Evolutionary conservation across 1,284 basidiomycete genomes (phyloP).

Genomic region (Trametes versicolor): DNA sequence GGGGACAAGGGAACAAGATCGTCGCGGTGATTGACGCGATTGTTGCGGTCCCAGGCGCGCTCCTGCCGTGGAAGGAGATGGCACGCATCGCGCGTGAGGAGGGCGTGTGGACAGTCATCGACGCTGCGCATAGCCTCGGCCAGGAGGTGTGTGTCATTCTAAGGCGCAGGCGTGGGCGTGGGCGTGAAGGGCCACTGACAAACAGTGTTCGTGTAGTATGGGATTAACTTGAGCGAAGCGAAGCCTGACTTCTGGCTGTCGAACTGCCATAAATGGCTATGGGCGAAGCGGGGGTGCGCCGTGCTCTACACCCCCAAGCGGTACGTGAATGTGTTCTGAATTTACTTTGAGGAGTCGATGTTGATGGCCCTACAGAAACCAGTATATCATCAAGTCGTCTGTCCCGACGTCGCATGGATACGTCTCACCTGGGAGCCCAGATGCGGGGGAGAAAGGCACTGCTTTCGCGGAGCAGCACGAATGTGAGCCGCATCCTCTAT

Average conservation of each 20-base stretch:
- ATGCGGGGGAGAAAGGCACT: slow-evolving; percentile 37
- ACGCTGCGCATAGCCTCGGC: slow-evolving; percentile 89
- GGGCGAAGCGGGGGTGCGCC: slow-evolving; percentile 75
- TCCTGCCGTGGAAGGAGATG: slow-evolving; percentile 85
- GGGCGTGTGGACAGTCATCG: slow-evolving; percentile 76
- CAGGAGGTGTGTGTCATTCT: slow-evolving; percentile 38
- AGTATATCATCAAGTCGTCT: slow-evolving; percentile 77
- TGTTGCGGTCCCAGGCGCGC: slow-evolving; percentile 73
- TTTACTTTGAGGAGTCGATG: not conserved
- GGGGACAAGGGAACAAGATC: slow-evolving; percentile 53
- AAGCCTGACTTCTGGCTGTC: slow-evolving; percentile 86
- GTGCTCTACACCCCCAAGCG: slow-evolving; percentile 82
- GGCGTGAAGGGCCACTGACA: too few species aligned
- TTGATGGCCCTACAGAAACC: slow-evolving; percentile 62
- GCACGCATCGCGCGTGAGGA: slow-evolving; percentile 75
- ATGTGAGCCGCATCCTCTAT: slow-evolving; percentile 51
- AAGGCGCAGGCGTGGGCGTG: not conserved
- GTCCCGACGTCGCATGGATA: slow-evolving; percentile 81
- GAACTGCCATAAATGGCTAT: slow-evolving; percentile 90
- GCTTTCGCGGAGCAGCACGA: slow-evolving; percentile 69
- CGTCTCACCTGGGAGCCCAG: slow-evolving; percentile 48
- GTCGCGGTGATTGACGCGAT: slow-evolving; percentile 84
- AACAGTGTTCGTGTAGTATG: too few species aligned
- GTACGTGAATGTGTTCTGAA: slow-evolving; percentile 49
- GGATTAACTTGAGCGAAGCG: slow-evolving; percentile 66